phyloP scores from a whole-genome alignment of 306 rosid genomes.

The Vicia faba region DNA sequence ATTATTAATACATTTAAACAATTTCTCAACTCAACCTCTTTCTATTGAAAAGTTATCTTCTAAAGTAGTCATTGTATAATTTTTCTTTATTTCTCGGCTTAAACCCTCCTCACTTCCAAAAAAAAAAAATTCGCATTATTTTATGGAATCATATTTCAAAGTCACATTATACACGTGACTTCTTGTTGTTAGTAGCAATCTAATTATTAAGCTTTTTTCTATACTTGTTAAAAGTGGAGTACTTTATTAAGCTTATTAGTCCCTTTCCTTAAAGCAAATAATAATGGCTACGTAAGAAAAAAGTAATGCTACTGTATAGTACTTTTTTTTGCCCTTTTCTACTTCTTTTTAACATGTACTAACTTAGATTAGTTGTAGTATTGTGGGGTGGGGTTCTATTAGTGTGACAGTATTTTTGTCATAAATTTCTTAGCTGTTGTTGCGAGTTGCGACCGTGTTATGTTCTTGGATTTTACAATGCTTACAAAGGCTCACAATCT shows the following conservation, averaged over 20 bases:
- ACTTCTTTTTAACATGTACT: not conserved
- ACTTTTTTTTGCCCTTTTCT: not conserved
- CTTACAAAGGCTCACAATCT: conserved; percentile 16
- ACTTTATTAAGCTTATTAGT: not conserved
- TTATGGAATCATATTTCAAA: not conserved
- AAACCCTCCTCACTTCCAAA: no score
- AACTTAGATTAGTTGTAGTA: not conserved
- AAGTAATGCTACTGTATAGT: conserved; percentile 1
- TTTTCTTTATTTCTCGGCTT: no score
- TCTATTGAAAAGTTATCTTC: no score
- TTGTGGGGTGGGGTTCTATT: conserved; percentile 34
- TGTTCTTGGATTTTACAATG: conserved; percentile 28
- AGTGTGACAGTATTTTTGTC: conserved; percentile 23
- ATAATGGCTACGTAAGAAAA: not conserved
- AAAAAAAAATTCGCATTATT: no score
- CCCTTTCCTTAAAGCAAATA: not conserved
- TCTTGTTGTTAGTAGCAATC: not conserved
- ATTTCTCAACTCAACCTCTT: no score
- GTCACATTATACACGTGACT: not conserved
- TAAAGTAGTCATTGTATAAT: no score
- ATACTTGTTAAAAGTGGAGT: not conserved
- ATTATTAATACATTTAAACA: no score
- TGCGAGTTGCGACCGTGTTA: conserved; percentile 26
- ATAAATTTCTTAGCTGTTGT: conserved; percentile 27
- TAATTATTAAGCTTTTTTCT: not conserved